phyloP scores from a whole-genome alignment of 495 filamentous ascomycete genomes.

The Penicillium angulare region DNA sequence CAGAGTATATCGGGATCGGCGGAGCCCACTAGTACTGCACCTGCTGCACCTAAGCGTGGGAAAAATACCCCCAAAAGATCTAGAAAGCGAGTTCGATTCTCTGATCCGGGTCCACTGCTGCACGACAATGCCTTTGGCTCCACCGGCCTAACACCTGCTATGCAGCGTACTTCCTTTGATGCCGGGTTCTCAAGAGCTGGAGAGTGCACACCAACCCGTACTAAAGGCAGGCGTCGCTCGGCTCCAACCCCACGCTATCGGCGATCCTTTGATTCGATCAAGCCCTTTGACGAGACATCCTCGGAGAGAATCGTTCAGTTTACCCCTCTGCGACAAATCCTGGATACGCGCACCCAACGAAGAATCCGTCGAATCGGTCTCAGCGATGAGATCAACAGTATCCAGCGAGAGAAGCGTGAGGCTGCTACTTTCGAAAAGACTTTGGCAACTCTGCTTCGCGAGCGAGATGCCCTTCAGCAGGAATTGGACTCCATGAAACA shows the following conservation, averaged over 20 bases:
- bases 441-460: constrained; percentile 37
- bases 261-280: constrained; percentile 24
- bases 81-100: constrained; percentile 70
- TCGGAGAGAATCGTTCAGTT: constrained; percentile 54
- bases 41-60: neutral
- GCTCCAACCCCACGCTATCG: constrained; percentile 29
- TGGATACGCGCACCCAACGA: constrained; percentile 70
- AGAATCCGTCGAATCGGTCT: constrained; percentile 68
- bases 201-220: constrained; percentile 40
- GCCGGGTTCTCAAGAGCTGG: constrained; percentile 8
- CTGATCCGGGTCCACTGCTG: constrained; percentile 59
- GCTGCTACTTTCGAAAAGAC: constrained; percentile 49
- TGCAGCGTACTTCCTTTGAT: constrained; percentile 52
- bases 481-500: constrained; percentile 47
- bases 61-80: constrained; percentile 31
- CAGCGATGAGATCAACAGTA: constrained; percentile 71
- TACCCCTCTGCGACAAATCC: constrained; percentile 63
- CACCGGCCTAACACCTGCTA: constrained; percentile 68
- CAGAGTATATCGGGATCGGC: constrained; percentile 2
- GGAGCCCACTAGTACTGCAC: neutral
- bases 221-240: constrained; percentile 37
- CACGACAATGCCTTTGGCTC: constrained; percentile 35
- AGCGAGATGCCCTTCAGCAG: constrained; percentile 48
- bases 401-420: constrained; percentile 56
- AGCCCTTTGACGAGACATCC: constrained; percentile 23